Evolutionary conservation across 2,329 filamentous ascomycete genomes (phyloP).

Genomic region (Niveomyces coronatus): DNA sequence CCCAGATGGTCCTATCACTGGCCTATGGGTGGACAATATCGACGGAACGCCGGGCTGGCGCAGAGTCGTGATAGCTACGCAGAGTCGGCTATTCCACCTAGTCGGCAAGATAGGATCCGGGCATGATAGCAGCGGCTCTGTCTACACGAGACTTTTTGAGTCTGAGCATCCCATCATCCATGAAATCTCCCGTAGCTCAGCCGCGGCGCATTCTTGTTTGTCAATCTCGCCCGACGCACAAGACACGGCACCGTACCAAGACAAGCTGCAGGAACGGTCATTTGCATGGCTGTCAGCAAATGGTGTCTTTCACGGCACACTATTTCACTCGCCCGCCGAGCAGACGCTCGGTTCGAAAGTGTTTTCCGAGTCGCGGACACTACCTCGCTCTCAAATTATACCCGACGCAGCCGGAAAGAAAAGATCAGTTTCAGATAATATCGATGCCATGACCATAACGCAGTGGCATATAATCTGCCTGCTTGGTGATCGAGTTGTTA

Average conservation of each 20-base stretch:
- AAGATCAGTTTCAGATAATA: conserved; percentile 57
- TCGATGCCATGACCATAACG: conserved; percentile 73
- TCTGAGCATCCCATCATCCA: conserved; percentile 69
- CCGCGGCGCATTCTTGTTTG: conserved; percentile 51
- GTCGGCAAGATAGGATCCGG: conserved; percentile 65
- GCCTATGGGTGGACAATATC: conserved; percentile 73
- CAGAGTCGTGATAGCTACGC: conserved; percentile 71
- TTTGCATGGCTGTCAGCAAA: conserved; percentile 89
- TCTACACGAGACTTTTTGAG: conserved; percentile 84
- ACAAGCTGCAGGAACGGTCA: conserved; percentile 55
- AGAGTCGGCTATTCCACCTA: conserved; percentile 68
- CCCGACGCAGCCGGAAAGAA: conserved; percentile 55
- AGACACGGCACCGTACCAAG: conserved; percentile 44
- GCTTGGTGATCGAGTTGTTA: conserved; percentile 72
- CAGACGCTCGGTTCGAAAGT: conserved; percentile 60
- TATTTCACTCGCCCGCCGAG: conserved; percentile 51
- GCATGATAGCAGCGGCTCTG: conserved; percentile 71
- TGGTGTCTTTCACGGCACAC: conserved; percentile 77
- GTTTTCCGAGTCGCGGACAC: conserved; percentile 67
- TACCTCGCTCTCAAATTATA: conserved; percentile 64
- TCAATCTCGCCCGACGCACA: conserved; percentile 66
- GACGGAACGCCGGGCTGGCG: conserved; percentile 58
- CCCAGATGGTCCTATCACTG: conserved; percentile 72
- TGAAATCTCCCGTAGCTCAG: conserved; percentile 51
- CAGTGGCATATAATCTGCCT: conserved; percentile 89